Conservation (phyloP, 345 rosid species). For the Pugionium dolabratum region DNA sequence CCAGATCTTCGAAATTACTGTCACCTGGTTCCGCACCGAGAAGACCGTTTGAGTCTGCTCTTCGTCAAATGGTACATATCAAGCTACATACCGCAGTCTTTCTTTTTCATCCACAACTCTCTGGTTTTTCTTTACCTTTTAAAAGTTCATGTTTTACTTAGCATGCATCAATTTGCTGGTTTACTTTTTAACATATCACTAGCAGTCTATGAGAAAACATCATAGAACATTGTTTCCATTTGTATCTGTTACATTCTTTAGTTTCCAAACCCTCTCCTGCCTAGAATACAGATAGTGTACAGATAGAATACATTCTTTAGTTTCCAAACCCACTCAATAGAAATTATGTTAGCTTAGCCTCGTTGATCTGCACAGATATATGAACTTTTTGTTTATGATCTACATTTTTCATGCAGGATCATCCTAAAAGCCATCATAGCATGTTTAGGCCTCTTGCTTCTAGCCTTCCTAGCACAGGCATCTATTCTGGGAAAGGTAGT, state of each 20-base stretch:
- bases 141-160: background rate
- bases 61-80: conserved; percentile 78
- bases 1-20: conserved; percentile 56
- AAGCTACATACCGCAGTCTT: conserved; percentile 4
- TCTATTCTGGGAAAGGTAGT: conserved; percentile 63
- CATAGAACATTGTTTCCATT: too few relatives aligned
- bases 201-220: background rate
- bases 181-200: background rate
- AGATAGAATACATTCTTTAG: too few relatives aligned
- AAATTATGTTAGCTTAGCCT: conserved; percentile 5
- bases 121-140: background rate
- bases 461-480: conserved; percentile 90
- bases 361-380: conserved; percentile 1
- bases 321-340: too few relatives aligned
- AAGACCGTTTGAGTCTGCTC: conserved; percentile 68
- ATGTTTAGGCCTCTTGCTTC: conserved; percentile 99
- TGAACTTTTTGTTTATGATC: conserved; percentile 11
- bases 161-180: too few relatives aligned
- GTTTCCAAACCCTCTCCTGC: too few relatives aligned
- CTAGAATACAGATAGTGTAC: too few relatives aligned
- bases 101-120: background rate
- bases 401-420: conserved; percentile 58
- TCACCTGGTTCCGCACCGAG: conserved; percentile 88
- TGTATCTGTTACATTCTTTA: too few relatives aligned
- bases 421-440: conserved; percentile 84